Evolutionary conservation across 208 protist species (phyloP).

Genomic region (Porcisia hertigi): DNA sequence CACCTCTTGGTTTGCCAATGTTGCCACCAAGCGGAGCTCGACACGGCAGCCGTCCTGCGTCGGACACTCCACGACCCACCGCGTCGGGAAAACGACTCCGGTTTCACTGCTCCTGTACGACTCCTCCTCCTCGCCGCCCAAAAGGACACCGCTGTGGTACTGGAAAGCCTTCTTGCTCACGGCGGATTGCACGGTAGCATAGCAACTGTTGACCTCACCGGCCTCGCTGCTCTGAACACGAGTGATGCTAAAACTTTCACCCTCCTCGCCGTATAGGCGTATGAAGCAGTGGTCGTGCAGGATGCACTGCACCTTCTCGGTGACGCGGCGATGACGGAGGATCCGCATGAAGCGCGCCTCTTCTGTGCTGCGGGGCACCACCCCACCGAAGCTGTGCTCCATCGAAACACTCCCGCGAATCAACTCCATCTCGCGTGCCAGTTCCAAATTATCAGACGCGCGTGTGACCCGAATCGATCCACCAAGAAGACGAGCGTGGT

Average conservation of each 20-base stretch:
- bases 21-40: conserved; percentile 37
- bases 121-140: conserved; percentile 25
- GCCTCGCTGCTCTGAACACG: conserved; percentile 22
- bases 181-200: conserved; percentile 35
- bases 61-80: conserved; percentile 38
- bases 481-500: conserved; percentile 36
- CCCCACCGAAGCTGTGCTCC: conserved; percentile 60
- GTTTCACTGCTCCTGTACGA: conserved; percentile 44
- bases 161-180: conserved; percentile 32
- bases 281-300: conserved; percentile 47
- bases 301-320: conserved; percentile 25
- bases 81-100: conserved; percentile 41
- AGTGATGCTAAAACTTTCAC: conserved; percentile 36
- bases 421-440: conserved; percentile 35
- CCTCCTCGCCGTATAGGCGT: conserved; percentile 48
- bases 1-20: conserved; percentile 59
- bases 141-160: conserved; percentile 25
- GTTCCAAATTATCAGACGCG: conserved; percentile 49
- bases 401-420: conserved; percentile 45
- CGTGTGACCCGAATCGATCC: conserved; percentile 44
- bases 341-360: conserved; percentile 39
- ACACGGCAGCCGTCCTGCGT: conserved; percentile 28
- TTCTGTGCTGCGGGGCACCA: conserved; percentile 38
- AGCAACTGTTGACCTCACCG: conserved; percentile 9
- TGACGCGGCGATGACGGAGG: conserved; percentile 26